Evolutionary conservation across 208 protist genomes (phyloP), one percentile per base, ranked within the genome.

Genomic region (Leishmania lainsoni): DNA sequence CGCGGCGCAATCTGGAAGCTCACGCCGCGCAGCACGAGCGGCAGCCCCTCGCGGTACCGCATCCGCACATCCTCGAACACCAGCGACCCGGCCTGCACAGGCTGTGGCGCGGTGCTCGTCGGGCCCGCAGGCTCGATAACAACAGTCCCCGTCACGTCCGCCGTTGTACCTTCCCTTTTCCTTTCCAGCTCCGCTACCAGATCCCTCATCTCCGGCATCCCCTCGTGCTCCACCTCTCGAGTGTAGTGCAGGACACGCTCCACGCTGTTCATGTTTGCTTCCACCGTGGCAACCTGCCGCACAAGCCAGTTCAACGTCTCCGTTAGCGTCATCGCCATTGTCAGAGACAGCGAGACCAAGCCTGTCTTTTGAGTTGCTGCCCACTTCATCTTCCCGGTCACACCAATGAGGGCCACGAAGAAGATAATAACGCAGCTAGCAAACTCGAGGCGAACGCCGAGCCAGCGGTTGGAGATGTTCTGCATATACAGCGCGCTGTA

Each of bases 361-460:
- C 86, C 94, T 32, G 90, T 81, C 63, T 85, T 84, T 10, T 84
- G 59, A 9, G 10, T 49, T 3, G 48, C 76, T 32, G 81, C 78
- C 14, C 72, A 35, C 6, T 76, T 42, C 61, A 88, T 86, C 81
- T 87, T 87, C 59, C 86, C 73, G 0, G 90, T 39, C 54, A 95
- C 90, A 26, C 88, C 92, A n/a, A 86, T 5, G 5, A 86, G n/a
- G 9, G 89, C 87, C 12, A 96, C 79, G n/a, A 80, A 78, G 5
- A 86, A 87, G 52, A 93, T 87, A 22, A 99, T 83, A 54, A 90
- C 45, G 65, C 79, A 92, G 79, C 93, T 95, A n/a, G 98, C 48
- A 22, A 96, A 87, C 81, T 99, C 97, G 1, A 99, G 76, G 3
- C 98, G 90, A 3, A 98, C 85, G 20, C 84, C 89, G 8, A 99